Evolutionary conservation across 495 filamentous ascomycete species (phyloP), one percentile per base, ranked within the genome.

Genomic region (Saxispiralis lemnorum): DNA sequence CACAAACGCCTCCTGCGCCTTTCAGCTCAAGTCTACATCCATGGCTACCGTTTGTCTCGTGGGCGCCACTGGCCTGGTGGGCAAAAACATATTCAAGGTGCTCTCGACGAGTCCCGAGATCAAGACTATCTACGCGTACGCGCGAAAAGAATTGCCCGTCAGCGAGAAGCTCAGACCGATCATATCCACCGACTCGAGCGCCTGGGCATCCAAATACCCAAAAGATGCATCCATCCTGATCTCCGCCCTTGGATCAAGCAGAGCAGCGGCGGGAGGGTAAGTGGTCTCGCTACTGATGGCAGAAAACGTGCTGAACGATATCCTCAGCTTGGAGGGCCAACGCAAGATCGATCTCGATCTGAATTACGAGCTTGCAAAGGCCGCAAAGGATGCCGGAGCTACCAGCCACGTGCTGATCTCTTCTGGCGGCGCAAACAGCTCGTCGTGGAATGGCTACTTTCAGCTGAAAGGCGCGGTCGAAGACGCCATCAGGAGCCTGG

Each of bases 381-480:
- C 67, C 2, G 69, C 69, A 14, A 68, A 68, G 41, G 58, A 55
- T 0, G 66, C 64, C 1, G 69, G 68, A n/a, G 62, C 63, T n/a
- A 59, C 56, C 33, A 65, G 62, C 1, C 71, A 69, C 35, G 63
- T 72, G 14, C 65, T 63, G 35, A 64, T 72, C 17, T 69, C 67
- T 5, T 33, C 46, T 0, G 37, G 6, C 1, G 48, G 43, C 15
- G 52, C 60, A 19, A 56, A 32, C 38, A 42, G 46, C 4, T 30
- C 35, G 1, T 51, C 50, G 14, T 18, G 17, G 13, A n/a, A 55
- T 14, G 37, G 48, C 13, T 64, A 88, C 55, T 38, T 92, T 79
- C 6, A 13, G 19, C 15, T 18, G 42, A 93, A 93, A 65, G 69
- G 66, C 11, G 78, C 84, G 53, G 70, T 87, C 30, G 85, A 93